A percentile compares a stretch with the other conserved stretches of the same genome.
These are phyloP conservation scores for Chromera velia DNA, from an alignment of 73 alveolate species.

Conservation along the genomic window DNA sequence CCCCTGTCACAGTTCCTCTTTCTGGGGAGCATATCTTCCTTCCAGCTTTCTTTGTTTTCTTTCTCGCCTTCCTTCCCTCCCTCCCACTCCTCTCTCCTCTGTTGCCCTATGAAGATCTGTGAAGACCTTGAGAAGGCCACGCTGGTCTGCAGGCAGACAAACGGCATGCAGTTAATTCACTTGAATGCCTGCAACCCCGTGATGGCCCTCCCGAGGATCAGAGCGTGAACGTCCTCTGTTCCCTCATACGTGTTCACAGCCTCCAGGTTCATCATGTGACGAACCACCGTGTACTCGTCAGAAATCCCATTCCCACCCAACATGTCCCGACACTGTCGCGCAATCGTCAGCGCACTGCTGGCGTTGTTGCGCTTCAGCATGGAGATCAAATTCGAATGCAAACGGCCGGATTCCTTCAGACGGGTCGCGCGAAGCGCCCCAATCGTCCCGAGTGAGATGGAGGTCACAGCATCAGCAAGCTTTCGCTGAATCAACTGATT, in stretches of 20 bases:
- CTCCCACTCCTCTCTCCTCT: too few relatives aligned
- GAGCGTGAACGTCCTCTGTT: slow-evolving; percentile 79
- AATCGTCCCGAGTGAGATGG: slow-evolving; percentile 57
- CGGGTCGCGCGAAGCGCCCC: slow-evolving; percentile 42
- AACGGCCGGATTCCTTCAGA: slow-evolving; percentile 63
- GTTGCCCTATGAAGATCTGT: too few relatives aligned
- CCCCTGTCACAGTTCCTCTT: too few relatives aligned
- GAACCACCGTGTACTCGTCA: slow-evolving; percentile 79
- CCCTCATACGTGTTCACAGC: slow-evolving; percentile 87
- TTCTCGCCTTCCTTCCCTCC: too few relatives aligned
- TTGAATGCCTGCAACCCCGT: slow-evolving; percentile 82
- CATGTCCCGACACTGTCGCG: slow-evolving; percentile 86
- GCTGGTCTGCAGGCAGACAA: too few relatives aligned
- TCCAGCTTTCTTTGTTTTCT: too few relatives aligned
- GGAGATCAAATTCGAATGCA: slow-evolving; percentile 81
- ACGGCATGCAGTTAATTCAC: too few relatives aligned
- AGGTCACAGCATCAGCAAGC: slow-evolving; percentile 79
- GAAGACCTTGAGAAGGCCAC: too few relatives aligned
- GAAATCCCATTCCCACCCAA: slow-evolving; percentile 77
- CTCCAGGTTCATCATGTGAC: slow-evolving; percentile 81
- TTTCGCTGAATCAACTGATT: slow-evolving; percentile 65
- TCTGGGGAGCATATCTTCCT: too few relatives aligned
- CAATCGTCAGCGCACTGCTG: slow-evolving; percentile 31
- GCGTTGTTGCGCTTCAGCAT: slow-evolving; percentile 73
- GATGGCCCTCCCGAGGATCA: slow-evolving; percentile 80